Conservation (phyloP, 2,329 filamentous ascomycete species). For the Curvularia sp. region DNA sequence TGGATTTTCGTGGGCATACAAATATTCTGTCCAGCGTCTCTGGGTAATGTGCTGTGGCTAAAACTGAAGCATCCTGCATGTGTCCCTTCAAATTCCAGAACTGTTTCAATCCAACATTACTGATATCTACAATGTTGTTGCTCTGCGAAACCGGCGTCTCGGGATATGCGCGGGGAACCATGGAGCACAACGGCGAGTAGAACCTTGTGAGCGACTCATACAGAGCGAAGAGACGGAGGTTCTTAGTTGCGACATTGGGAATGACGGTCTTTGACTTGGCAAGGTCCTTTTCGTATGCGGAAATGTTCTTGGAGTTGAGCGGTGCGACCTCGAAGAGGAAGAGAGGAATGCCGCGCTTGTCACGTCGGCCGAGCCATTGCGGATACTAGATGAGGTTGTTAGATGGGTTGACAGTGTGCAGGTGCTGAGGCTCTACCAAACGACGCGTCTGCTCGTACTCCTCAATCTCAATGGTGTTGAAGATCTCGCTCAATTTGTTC, state of each 20-base stretch:
- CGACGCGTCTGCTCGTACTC: slow-evolving; percentile 81
- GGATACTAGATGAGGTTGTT: slow-evolving; percentile 69
- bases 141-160: slow-evolving; percentile 89
- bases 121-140: slow-evolving; percentile 95
- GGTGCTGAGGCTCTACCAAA: slow-evolving; percentile 61
- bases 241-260: slow-evolving; percentile 72
- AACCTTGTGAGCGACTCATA: slow-evolving; percentile 94
- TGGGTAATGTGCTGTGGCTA: slow-evolving; percentile 93
- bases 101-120: slow-evolving; percentile 84
- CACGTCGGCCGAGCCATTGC: slow-evolving; percentile 91
- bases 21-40: slow-evolving; percentile 89
- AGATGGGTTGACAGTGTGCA: slow-evolving; percentile 18
- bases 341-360: slow-evolving; percentile 88
- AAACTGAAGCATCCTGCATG: slow-evolving; percentile 88
- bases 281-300: slow-evolving; percentile 73
- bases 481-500: slow-evolving; percentile 79
- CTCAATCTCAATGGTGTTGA: slow-evolving; percentile 83
- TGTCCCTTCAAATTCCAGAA: slow-evolving; percentile 95
- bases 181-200: slow-evolving; percentile 81
- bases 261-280: slow-evolving; percentile 64
- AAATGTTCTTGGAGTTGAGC: slow-evolving; percentile 81
- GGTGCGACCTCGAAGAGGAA: slow-evolving; percentile 89
- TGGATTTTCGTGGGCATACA: slow-evolving; percentile 49
- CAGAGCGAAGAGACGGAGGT: slow-evolving; percentile 86
- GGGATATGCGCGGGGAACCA: slow-evolving; percentile 74